These are phyloP conservation scores for Naganishia kalamii DNA, from an alignment of 768 basidiomycete genomes.

Conservation along the genomic window DNA sequence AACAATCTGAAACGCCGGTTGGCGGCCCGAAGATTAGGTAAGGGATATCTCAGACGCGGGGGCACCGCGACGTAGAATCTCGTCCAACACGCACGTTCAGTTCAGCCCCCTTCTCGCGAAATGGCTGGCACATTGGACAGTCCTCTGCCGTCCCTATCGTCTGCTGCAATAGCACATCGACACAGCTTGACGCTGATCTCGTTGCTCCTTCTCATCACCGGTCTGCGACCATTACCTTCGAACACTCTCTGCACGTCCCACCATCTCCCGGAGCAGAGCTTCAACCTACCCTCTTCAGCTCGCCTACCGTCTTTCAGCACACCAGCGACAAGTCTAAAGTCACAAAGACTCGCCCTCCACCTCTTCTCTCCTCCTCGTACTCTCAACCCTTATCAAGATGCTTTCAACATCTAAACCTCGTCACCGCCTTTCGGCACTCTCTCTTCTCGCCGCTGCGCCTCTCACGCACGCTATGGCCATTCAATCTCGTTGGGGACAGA, in stretches of 20 bases:
- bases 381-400: neutral
- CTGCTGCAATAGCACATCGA: neutral
- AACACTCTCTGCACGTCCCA: neutral
- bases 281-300: neutral
- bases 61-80: neutral
- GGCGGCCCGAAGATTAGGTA: no score
- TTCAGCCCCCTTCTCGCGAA: neutral
- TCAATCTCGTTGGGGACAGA: constrained; percentile 40
- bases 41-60: no score
- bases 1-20: no score
- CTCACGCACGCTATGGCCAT: neutral
- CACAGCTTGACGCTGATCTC: neutral
- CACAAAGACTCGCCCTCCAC: neutral
- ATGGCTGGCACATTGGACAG: constrained; percentile 3
- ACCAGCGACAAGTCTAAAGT: neutral
- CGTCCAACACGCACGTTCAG: neutral
- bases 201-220: neutral
- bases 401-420: neutral
- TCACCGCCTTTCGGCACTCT: neutral
- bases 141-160: neutral
- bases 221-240: constrained; percentile 6
- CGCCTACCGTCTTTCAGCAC: neutral
- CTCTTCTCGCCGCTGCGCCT: neutral
- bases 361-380: neutral
- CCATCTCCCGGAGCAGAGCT: neutral